Evolutionary conservation across 1,139 yeast species (phyloP), one percentile per base, ranked within the genome.

Genomic region (Protomyces arabidopsidicola): DNA sequence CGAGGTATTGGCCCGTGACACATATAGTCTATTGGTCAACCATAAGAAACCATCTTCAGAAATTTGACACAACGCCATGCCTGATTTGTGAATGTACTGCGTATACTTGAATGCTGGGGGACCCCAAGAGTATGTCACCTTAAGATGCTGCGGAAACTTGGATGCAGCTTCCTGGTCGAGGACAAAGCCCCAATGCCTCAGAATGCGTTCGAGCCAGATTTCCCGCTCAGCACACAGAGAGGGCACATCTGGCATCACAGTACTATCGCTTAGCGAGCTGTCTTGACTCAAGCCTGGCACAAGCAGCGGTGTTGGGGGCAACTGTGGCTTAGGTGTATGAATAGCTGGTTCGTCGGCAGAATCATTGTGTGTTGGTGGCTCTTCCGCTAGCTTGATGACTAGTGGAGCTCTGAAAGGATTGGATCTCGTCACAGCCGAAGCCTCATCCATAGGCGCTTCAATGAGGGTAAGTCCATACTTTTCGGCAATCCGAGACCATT

Each of bases 381-480:
- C 81, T 5, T 88, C 74, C 0, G 83, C 84, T 52, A 90, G 73
- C 59, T 80, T 76, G 56, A 89, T 79, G 60, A 84, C 87, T 53
- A 89, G 87, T 70, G 89, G 85, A 0, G 97, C 89, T 71, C 90
- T 95, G 74, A 93, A 89, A 9, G 98, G 98, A 69, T 89, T 90
- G 50, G 82, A 76, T 12, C 79, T 77, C 0, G 96, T 96, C 34
- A 91, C 79, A 0, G 86, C 83, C 70, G 93, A 85, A 45, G 90
- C 79, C 71, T 91, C 98, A 65, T 84, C 85, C 86, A 96, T 88
- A 0, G 98, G 98, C 0, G 93, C 85, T 71, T 93, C 98, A n/a
- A 90, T 95, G 61, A 95, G 77, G 65, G 83, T 84, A 68, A 91
- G 78, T 0, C 98, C 98, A 72, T 89, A 90, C 61, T 95, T 75